Evolutionary conservation across 2,329 filamentous ascomycete genomes (phyloP).

Genomic region (Akanthomyces dipterigenus): DNA sequence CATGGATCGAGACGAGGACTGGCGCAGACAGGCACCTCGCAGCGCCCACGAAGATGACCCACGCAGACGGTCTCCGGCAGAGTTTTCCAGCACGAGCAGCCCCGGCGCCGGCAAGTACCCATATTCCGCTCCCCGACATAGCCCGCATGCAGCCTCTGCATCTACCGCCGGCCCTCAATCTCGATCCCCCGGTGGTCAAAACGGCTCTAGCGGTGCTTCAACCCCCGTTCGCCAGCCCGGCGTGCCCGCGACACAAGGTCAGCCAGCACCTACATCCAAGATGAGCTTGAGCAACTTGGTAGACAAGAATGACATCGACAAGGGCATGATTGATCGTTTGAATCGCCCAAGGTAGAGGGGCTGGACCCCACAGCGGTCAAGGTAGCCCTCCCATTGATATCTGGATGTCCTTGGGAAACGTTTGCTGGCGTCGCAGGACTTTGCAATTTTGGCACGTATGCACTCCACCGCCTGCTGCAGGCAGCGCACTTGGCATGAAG

Average conservation of each 20-base stretch:
- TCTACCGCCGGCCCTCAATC: conserved; percentile 27
- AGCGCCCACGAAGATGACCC: conserved; percentile 41
- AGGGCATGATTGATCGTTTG: conserved; percentile 46
- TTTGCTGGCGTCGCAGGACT: neutral
- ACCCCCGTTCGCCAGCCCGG: conserved; percentile 25
- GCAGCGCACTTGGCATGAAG: neutral
- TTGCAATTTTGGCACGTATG: neutral
- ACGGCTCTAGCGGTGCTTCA: conserved; percentile 30
- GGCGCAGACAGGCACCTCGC: conserved; percentile 39
- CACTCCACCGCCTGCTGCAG: conserved; percentile 4
- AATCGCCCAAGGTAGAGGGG: conserved; percentile 30
- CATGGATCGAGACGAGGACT: conserved; percentile 34
- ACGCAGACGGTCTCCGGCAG: conserved; percentile 44
- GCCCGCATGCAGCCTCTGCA: conserved; percentile 21
- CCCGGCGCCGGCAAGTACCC: conserved; percentile 36
- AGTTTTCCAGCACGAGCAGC: conserved; percentile 41
- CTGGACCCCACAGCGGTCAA: neutral
- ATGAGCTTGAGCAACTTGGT: conserved; percentile 49
- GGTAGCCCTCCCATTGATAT: conserved; percentile 4
- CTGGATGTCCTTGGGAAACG: conserved; percentile 6
- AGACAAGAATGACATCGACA: conserved; percentile 48
- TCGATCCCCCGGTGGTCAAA: conserved; percentile 26
- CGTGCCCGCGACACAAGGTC: conserved; percentile 16
- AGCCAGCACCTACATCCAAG: conserved; percentile 31
- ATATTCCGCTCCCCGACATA: conserved; percentile 30